Percentiles rank a stretch among this genome's conserved stretches.
phyloP scores from a whole-genome alignment of 1,284 basidiomycete genomes.

The Fomitopsis schrenkii region DNA sequence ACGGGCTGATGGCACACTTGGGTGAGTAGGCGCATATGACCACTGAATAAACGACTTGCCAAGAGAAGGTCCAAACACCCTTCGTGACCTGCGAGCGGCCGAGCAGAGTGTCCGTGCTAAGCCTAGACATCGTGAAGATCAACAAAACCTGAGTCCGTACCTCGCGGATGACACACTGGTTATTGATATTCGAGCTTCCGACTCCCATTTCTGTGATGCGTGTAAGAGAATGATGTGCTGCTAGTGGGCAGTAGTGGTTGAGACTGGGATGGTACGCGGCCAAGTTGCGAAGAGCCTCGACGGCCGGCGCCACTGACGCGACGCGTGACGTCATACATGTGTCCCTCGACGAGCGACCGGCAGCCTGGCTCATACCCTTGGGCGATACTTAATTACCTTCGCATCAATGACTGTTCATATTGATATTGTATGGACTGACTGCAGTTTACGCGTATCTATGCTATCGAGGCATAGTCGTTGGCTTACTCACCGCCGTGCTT shows the following conservation, averaged over 20 bases:
- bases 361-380: no score
- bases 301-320: not conserved
- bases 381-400: no score
- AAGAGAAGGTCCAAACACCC: slow-evolving; percentile 72
- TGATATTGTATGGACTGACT: no score
- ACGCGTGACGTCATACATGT: not conserved
- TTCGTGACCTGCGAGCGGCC: slow-evolving; percentile 44
- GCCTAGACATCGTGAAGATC: no score
- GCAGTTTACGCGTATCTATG: no score
- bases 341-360: no score
- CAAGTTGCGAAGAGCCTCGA: not conserved
- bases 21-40: not conserved
- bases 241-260: not conserved
- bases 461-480: no score
- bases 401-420: no score
- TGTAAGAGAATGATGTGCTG: not conserved
- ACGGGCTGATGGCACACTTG: slow-evolving; percentile 43
- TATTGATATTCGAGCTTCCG: not conserved
- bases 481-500: no score
- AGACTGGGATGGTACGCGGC: not conserved
- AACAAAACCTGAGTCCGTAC: not conserved
- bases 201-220: not conserved
- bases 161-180: slow-evolving; percentile 11
- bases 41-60: slow-evolving; percentile 38
- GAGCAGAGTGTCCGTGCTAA: not conserved